Conservation (phyloP, 495 filamentous ascomycete species). For the Xylaria longipes region DNA sequence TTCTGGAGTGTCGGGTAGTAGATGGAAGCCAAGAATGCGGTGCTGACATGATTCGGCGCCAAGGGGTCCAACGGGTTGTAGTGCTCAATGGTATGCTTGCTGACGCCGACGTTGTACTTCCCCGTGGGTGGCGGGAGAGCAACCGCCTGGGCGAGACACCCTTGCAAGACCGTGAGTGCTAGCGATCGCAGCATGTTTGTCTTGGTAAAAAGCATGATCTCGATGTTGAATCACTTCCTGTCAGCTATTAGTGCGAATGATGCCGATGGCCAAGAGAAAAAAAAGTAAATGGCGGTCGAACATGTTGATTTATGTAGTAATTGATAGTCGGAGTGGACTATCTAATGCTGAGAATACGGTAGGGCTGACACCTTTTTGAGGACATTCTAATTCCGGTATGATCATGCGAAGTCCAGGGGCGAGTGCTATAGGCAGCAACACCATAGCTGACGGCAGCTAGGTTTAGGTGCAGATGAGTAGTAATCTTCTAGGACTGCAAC, state of each 20-base stretch:
- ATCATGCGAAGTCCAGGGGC: not conserved
- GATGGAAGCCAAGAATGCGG: slow-evolving; percentile 35
- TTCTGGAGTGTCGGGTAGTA: slow-evolving; percentile 38
- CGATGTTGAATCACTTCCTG: not conserved
- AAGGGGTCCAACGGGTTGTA: slow-evolving; percentile 31
- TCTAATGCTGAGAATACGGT: not conserved
- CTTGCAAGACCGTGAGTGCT: not conserved
- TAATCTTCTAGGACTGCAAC: not conserved
- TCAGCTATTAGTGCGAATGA: not conserved
- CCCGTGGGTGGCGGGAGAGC: slow-evolving; percentile 32
- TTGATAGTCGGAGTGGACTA: not conserved
- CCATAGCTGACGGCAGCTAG: not conserved
- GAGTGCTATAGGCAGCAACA: not conserved
- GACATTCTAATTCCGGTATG: not conserved
- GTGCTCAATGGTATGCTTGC: slow-evolving; percentile 31
- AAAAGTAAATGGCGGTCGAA: not conserved
- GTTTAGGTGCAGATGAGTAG: not conserved
- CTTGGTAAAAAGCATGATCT: not conserved
- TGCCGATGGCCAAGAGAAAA: not conserved
- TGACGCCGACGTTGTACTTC: slow-evolving; percentile 32
- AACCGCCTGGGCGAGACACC: slow-evolving; percentile 7
- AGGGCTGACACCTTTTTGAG: not conserved
- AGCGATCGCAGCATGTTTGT: not conserved
- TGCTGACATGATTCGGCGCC: slow-evolving; percentile 39
- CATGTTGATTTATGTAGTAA: not conserved